Base-by-base conservation (phyloP, 2,329 filamentous ascomycete species). In the Phialemonium atrogriseum region DNA sequence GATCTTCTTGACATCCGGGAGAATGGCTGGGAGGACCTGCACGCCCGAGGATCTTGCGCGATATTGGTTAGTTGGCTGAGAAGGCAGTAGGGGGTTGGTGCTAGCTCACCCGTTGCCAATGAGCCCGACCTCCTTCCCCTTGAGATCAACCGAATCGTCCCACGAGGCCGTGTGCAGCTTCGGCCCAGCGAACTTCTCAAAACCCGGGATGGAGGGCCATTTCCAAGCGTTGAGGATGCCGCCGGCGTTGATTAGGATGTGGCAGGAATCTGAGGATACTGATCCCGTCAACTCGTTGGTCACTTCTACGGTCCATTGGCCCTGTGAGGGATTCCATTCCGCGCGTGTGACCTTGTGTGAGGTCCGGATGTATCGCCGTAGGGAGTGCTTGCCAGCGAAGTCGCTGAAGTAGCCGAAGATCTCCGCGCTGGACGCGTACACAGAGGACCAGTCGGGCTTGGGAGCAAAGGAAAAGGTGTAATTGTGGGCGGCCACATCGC, bases 121-220 rank as follows among this genome's bases (percentile, higher is more conserved):
- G 9, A 62, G 40, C 10, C 51, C 58, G 21, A 62, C 54, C 23
- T 52, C 46, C 24, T 53, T 52, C 2, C 52, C 54, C n/a, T 32
- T 43, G 0, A 59, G 42, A 16, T 59, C 44, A 9, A 59, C 43
- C 1, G 56, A 52, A 17, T 62, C 48, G 12, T 62, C 54, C 62
- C 62, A 68, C 7, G 56, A 54, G 5, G 64, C 64, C 2, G 59
- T 46, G 45, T 69, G 66, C 14, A 68, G 46, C 2, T 66, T 40
- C 22, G 51, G 54, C 11, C 66, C 66, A 33, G 60, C 57, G 44
- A 66, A 70, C 9, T 53, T 55, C 5, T 60, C 42, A 3, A 70
- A 38, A 0, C 65, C 66, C 5, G 61, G 51, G n/a, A 70, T 66
- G 4, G 52, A 51, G 5, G 66, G 66, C 59, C 61, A 66, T 29